Conservation (phyloP, 495 filamentous ascomycete genomes). For the Penicillium turbatum region DNA sequence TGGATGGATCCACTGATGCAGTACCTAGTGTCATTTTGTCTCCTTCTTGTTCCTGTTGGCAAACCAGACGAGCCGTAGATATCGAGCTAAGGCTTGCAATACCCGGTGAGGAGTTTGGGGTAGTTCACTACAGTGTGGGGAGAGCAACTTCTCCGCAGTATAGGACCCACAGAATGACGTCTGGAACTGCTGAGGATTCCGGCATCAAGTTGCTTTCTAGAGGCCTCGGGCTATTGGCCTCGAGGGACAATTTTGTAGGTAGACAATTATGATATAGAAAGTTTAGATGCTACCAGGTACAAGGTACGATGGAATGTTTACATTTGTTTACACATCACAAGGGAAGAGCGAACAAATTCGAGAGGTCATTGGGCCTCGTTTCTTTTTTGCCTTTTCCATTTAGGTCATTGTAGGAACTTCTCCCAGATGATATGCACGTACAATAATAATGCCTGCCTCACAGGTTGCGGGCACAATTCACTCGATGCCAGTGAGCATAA, state of each 20-base stretch:
- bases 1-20: not conserved
- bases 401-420: slow-evolving; percentile 7
- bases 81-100: too few species aligned
- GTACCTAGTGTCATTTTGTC: not conserved
- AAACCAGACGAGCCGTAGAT: too few species aligned
- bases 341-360: not conserved
- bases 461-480: slow-evolving; percentile 1
- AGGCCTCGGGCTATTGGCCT: too few species aligned
- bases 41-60: not conserved
- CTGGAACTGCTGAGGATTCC: not conserved
- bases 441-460: not conserved
- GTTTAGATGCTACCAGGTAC: not conserved
- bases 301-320: not conserved
- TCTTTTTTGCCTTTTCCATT: slow-evolving; percentile 29
- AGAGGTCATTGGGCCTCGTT: slow-evolving; percentile 22
- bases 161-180: slow-evolving; percentile 1
- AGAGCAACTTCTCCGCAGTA: not conserved
- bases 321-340: not conserved
- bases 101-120: too few species aligned
- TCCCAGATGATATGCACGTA: slow-evolving; percentile 19
- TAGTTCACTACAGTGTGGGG: not conserved
- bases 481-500: not conserved
- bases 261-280: too few species aligned
- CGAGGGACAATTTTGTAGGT: too few species aligned
- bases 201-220: not conserved